These are phyloP conservation scores for Leptoxyphium fumago DNA, from an alignment of 2,329 filamentous ascomycete genomes.

Conservation along the genomic window DNA sequence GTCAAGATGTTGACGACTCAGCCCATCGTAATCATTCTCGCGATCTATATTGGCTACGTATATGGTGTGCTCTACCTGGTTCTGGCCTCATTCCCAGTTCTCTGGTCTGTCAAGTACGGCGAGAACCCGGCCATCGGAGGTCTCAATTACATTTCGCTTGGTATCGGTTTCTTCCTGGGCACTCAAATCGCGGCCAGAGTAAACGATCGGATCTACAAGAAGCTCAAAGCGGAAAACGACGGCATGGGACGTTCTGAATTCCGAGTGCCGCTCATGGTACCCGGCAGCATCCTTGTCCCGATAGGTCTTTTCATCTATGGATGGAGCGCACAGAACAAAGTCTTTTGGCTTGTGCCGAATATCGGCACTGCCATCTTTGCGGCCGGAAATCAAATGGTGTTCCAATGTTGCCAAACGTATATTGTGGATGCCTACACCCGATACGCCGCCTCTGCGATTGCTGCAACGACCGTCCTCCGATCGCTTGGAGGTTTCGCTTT, in stretches of 20 bases:
- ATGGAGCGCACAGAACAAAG: slow-evolving; percentile 38
- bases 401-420: slow-evolving; percentile 47
- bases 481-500: slow-evolving; percentile 44
- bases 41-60: slow-evolving; percentile 24
- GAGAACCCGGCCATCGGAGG: slow-evolving; percentile 17
- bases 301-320: slow-evolving; percentile 44
- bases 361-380: slow-evolving; percentile 43
- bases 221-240: slow-evolving; percentile 23
- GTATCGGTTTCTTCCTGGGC: slow-evolving; percentile 46
- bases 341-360: slow-evolving; percentile 47
- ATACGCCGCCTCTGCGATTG: slow-evolving; percentile 36
- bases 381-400: slow-evolving; percentile 40
- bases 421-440: slow-evolving; percentile 41
- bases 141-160: slow-evolving; percentile 36
- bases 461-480: slow-evolving; percentile 40
- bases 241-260: slow-evolving; percentile 26
- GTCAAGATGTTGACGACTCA: slow-evolving; percentile 23
- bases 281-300: slow-evolving; percentile 39
- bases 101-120: slow-evolving; percentile 18
- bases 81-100: slow-evolving; percentile 20
- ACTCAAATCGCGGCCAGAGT: slow-evolving; percentile 24
- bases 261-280: slow-evolving; percentile 39
- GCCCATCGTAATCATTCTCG: slow-evolving; percentile 22
- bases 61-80: slow-evolving; percentile 26
- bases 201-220: slow-evolving; percentile 23